phyloP scores from a whole-genome alignment of 1,284 basidiomycete genomes.

The Nidula niveotomentosa region DNA sequence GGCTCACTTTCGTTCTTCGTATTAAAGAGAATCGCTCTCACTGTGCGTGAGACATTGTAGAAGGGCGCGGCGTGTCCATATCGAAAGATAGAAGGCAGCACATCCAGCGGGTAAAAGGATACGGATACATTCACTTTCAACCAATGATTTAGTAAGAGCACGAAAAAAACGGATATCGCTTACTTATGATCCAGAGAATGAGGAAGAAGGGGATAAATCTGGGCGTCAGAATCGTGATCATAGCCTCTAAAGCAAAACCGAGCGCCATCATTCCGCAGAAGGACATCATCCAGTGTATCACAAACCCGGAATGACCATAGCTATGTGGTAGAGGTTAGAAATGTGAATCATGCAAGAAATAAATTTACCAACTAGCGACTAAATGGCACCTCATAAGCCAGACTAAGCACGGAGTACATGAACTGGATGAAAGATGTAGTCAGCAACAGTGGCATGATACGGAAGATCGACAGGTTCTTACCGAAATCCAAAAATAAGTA shows the following conservation, averaged over 20 bases:
- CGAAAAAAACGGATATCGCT: constrained; percentile 16
- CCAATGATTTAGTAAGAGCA: constrained; percentile 5
- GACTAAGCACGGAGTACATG: no score
- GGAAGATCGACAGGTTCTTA: no score
- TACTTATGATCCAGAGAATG: constrained; percentile 58
- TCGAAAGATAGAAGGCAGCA: constrained; percentile 61
- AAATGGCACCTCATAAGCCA: constrained; percentile 36
- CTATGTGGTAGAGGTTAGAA: neutral
- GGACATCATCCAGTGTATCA: constrained; percentile 75
- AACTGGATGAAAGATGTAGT: no score
- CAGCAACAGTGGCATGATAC: no score
- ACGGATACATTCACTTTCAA: constrained; percentile 63
- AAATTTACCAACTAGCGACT: constrained; percentile 25
- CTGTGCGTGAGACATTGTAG: constrained; percentile 61
- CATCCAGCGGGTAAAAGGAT: constrained; percentile 57
- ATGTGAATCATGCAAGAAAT: neutral
- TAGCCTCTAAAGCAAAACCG: constrained; percentile 16
- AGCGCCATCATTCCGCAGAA: constrained; percentile 57
- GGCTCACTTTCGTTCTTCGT: constrained; percentile 58
- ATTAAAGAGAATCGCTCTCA: constrained; percentile 65
- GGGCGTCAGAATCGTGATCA: constrained; percentile 12
- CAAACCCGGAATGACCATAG: constrained; percentile 60
- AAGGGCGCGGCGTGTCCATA: constrained; percentile 73
- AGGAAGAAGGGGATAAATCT: constrained; percentile 16
- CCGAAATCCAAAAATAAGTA: no score